A percentile compares a stretch with the other conserved stretches of the same genome.
Evolutionary conservation across 139 green algal species (phyloP).

Genomic region (Picochlorum sp.): DNA sequence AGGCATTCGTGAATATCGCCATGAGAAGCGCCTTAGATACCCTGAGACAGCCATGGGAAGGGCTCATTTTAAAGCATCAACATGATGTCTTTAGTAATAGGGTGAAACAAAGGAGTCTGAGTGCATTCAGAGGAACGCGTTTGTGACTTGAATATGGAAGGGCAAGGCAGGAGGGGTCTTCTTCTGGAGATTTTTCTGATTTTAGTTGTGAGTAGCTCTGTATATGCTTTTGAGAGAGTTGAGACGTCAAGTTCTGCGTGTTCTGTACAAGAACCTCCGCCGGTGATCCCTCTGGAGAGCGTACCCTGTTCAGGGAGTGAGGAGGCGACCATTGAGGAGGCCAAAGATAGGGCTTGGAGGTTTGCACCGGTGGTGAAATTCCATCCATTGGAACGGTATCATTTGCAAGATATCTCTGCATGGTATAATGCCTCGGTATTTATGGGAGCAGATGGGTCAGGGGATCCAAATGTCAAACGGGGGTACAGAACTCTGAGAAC

Average conservation of each 20-base stretch:
- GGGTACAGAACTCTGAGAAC: neutral
- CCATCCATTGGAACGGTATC: neutral
- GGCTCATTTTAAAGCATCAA: too few species aligned
- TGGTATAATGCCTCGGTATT: conserved; percentile 4
- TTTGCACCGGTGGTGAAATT: neutral
- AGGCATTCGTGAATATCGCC: too few species aligned
- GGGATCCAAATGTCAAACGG: neutral
- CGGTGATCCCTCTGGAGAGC: neutral
- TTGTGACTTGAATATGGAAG: too few species aligned
- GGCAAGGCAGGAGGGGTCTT: neutral
- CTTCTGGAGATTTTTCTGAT: neutral
- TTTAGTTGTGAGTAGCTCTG: neutral
- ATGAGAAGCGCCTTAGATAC: too few species aligned
- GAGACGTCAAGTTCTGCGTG: neutral
- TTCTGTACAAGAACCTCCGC: neutral
- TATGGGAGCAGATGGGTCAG: neutral
- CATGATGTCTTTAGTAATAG: too few species aligned
- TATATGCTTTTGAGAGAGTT: conserved; percentile 2
- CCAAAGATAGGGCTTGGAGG: neutral
- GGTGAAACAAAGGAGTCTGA: too few species aligned
- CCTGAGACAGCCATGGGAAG: too few species aligned
- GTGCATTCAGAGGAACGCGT: too few species aligned
- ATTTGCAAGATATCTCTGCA: neutral
- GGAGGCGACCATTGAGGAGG: neutral
- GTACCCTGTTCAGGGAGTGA: neutral